Evolutionary conservation across 768 basidiomycete genomes (phyloP).

Genomic region (Pulveroboletus sp.): DNA sequence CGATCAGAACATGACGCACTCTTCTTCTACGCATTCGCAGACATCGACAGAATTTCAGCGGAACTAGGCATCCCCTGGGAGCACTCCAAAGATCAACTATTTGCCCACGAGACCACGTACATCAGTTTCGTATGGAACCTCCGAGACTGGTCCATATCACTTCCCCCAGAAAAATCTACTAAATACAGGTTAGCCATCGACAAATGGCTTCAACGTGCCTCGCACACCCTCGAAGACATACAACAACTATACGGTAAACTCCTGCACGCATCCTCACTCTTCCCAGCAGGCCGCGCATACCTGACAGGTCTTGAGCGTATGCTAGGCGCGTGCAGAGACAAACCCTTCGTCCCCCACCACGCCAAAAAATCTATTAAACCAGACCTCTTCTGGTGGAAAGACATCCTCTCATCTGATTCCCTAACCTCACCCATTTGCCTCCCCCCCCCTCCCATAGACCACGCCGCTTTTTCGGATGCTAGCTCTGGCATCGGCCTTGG

Average conservation of each 20-base stretch:
- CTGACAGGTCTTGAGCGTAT: conserved; percentile 27
- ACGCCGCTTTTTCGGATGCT: conserved; percentile 37
- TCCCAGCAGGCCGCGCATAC: conserved; percentile 26
- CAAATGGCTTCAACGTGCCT: background rate
- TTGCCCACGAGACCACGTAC: background rate
- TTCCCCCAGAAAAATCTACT: background rate
- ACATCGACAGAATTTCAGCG: background rate
- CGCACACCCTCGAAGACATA: background rate
- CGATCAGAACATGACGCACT: background rate
- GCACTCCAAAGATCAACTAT: conserved; percentile 8
- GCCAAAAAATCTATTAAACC: background rate
- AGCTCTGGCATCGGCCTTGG: conserved; percentile 36
- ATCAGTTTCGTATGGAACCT: background rate
- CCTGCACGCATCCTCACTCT: conserved; percentile 27
- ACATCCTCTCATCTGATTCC: background rate
- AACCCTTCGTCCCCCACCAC: conserved; percentile 30
- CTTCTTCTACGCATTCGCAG: background rate
- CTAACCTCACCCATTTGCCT: background rate
- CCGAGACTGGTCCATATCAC: background rate
- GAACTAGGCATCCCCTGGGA: conserved; percentile 9
- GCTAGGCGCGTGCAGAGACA: conserved; percentile 25
- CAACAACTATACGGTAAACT: conserved; percentile 4
- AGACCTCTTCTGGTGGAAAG: conserved; percentile 38
- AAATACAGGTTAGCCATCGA: background rate
- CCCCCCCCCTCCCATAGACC: background rate